A percentile compares a stretch with the other conserved stretches of the same genome.
phyloP scores from a whole-genome alignment of 257 asterid genomes.

The Forsythia viridissima region DNA sequence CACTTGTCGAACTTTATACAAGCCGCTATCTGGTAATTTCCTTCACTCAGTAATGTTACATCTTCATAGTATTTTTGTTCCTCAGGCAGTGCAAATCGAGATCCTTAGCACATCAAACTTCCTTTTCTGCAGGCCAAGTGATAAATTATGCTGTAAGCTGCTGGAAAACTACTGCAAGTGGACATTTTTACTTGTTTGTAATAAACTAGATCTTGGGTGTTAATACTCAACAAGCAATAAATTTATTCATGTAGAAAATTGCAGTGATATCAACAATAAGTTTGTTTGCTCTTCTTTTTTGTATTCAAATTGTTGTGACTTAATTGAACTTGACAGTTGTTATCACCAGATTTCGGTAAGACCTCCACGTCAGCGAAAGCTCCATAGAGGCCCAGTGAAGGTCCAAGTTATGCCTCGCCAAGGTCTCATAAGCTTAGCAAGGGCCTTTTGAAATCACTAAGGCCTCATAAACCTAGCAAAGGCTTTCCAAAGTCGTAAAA shows the following conservation, averaged over 20 bases:
- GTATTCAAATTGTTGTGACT: neutral
- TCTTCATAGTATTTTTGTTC: neutral
- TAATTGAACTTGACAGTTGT: neutral
- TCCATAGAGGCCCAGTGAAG: too few species aligned
- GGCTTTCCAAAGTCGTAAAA: too few species aligned
- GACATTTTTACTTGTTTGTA: neutral
- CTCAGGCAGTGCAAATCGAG: neutral
- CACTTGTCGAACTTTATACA: slow-evolving; percentile 37
- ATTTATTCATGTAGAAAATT: neutral
- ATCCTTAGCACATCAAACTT: neutral
- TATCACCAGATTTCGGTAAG: too few species aligned
- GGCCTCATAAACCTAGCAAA: too few species aligned
- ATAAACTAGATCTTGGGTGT: neutral
- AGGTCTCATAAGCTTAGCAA: too few species aligned
- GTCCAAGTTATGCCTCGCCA: too few species aligned
- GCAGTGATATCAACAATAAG: neutral
- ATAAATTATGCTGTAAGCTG: neutral
- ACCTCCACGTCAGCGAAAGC: too few species aligned
- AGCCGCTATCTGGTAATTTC: slow-evolving; percentile 38
- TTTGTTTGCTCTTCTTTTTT: neutral
- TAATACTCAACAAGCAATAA: neutral
- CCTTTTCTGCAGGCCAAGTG: slow-evolving; percentile 16
- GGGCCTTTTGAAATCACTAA: too few species aligned
- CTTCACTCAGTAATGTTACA: neutral
- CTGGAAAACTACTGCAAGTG: neutral